Conservation (phyloP, 2,329 filamentous ascomycete genomes). For the Phialophora verrucosa region DNA sequence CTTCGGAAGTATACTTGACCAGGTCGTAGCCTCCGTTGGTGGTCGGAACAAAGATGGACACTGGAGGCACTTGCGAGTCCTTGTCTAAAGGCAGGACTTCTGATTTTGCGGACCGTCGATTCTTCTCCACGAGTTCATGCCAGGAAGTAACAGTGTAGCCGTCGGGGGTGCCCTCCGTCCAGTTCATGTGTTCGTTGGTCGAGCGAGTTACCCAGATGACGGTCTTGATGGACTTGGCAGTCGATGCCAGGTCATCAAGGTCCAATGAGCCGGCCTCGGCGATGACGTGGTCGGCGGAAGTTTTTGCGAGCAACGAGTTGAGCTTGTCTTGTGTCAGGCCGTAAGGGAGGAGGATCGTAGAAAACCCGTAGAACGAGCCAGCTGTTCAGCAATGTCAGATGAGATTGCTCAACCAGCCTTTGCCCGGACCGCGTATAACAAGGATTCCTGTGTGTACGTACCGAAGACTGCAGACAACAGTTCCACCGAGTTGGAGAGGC, state of each 20-base stretch:
- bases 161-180: constrained; percentile 79
- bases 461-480: constrained; percentile 79
- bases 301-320: constrained; percentile 74
- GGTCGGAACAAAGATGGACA: constrained; percentile 51
- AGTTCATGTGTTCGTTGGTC: constrained; percentile 90
- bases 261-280: constrained; percentile 87
- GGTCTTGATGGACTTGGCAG: constrained; percentile 73
- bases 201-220: constrained; percentile 93
- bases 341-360: constrained; percentile 83
- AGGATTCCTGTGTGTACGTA: constrained; percentile 43
- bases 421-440: neutral
- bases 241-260: constrained; percentile 72
- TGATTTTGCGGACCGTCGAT: constrained; percentile 61
- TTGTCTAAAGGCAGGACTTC: constrained; percentile 70
- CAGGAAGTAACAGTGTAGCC: constrained; percentile 86
- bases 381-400: constrained; percentile 53
- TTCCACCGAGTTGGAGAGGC: constrained; percentile 91
- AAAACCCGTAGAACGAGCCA: constrained; percentile 86
- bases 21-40: constrained; percentile 65
- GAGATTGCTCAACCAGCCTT: neutral
- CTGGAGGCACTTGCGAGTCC: constrained; percentile 54
- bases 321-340: constrained; percentile 70
- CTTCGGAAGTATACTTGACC: constrained; percentile 77
- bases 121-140: constrained; percentile 83
- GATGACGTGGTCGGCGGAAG: constrained; percentile 79